A percentile compares a stretch with the other conserved stretches of the same genome.
Evolutionary conservation across 2,329 filamentous ascomycete species (phyloP).

Genomic region (Coleophoma cylindrospora): DNA sequence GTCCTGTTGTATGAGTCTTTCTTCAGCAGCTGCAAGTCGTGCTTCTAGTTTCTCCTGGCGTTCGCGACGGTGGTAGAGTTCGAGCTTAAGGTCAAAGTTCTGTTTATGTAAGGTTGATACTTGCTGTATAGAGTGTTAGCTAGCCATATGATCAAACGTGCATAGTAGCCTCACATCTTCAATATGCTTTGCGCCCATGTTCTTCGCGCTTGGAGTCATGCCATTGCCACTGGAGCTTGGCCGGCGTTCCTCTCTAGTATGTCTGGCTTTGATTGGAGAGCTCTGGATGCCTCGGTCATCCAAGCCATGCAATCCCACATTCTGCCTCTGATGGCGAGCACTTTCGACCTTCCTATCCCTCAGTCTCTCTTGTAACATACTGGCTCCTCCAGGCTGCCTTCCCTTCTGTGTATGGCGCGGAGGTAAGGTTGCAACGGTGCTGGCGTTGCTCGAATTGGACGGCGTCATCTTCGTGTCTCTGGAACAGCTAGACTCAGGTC

Average conservation of each 20-base stretch:
- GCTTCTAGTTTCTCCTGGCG: slow-evolving; percentile 55
- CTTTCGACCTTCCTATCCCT: slow-evolving; percentile 27
- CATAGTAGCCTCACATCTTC: slow-evolving; percentile 46
- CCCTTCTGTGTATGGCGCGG: slow-evolving; percentile 2
- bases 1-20: slow-evolving; percentile 30
- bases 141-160: not conserved
- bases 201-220: slow-evolving; percentile 33
- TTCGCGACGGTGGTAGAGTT: slow-evolving; percentile 65
- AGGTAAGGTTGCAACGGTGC: slow-evolving; percentile 9
- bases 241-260: slow-evolving; percentile 18
- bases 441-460: slow-evolving; percentile 11
- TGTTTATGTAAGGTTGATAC: slow-evolving; percentile 67
- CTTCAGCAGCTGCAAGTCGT: slow-evolving; percentile 47
- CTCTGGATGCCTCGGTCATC: slow-evolving; percentile 19
- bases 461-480: slow-evolving; percentile 19
- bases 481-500: slow-evolving; percentile 16
- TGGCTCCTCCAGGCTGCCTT: slow-evolving; percentile 11
- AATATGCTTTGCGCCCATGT: slow-evolving; percentile 62
- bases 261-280: slow-evolving; percentile 19
- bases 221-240: slow-evolving; percentile 21
- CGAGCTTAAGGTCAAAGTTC: slow-evolving; percentile 73
- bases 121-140: slow-evolving; percentile 36
- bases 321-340: slow-evolving; percentile 17
- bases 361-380: slow-evolving; percentile 26
- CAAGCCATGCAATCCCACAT: slow-evolving; percentile 11